A percentile compares a stretch with the other conserved stretches of the same genome.
These are phyloP conservation scores for Xerocomus amazonicus DNA, from an alignment of 1,284 basidiomycete species.

Conservation along the genomic window DNA sequence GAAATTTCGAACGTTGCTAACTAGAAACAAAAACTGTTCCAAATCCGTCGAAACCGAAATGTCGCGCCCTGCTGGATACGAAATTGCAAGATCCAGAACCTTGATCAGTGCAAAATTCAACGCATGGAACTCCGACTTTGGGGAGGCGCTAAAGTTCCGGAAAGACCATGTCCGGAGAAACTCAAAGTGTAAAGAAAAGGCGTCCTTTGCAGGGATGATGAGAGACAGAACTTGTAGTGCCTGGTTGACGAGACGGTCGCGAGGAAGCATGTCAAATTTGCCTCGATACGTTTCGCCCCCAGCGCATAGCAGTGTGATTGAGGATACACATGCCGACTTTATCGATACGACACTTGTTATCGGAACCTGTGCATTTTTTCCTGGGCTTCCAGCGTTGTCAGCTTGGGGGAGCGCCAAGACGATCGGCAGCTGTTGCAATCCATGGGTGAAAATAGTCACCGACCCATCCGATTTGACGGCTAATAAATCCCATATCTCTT, in stretches of 20 bases:
- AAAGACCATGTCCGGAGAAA: slow-evolving; percentile 59
- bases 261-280: slow-evolving; percentile 48
- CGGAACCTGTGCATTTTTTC: slow-evolving; percentile 13
- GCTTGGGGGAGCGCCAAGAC: slow-evolving; percentile 27
- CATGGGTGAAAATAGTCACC: slow-evolving; percentile 59
- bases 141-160: slow-evolving; percentile 38
- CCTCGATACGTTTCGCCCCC: slow-evolving; percentile 46
- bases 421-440: slow-evolving; percentile 46
- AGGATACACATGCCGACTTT: slow-evolving; percentile 42
- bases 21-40: slow-evolving; percentile 33
- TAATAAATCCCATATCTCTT: slow-evolving; percentile 63
- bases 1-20: slow-evolving; percentile 45
- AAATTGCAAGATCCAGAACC: slow-evolving; percentile 43
- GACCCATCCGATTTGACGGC: slow-evolving; percentile 52
- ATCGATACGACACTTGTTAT: slow-evolving; percentile 37
- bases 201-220: slow-evolving; percentile 51
- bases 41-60: slow-evolving; percentile 19
- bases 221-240: slow-evolving; percentile 61
- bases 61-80: slow-evolving; percentile 7
- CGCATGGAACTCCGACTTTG: slow-evolving; percentile 54
- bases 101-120: slow-evolving; percentile 50
- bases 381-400: slow-evolving; percentile 11
- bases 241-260: slow-evolving; percentile 52
- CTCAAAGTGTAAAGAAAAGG: slow-evolving; percentile 52
- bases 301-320: slow-evolving; percentile 44